A percentile compares a stretch with the other conserved stretches of the same genome.
Evolutionary conservation across 352 stramenopile species (phyloP).

Genomic region (Phytopythium sindhum): DNA sequence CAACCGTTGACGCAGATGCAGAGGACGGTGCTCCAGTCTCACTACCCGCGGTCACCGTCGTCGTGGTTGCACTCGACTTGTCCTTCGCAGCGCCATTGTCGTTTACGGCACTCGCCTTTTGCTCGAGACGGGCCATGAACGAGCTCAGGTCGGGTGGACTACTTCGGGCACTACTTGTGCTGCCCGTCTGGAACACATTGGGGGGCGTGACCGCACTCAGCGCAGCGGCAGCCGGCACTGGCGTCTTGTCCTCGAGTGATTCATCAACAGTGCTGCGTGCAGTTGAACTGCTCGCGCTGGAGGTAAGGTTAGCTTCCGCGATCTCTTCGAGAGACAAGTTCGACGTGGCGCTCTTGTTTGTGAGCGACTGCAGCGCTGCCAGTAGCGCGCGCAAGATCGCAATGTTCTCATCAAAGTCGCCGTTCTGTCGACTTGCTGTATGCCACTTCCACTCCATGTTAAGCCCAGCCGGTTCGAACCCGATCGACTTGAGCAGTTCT

Average conservation of each 20-base stretch:
- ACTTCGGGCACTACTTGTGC: conserved; percentile 1
- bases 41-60: conserved; percentile 1
- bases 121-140: conserved; percentile 54
- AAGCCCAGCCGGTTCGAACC: conserved; percentile 63
- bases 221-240: conserved; percentile 9
- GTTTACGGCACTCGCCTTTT: conserved; percentile 39
- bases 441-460: conserved; percentile 88
- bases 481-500: conserved; percentile 71
- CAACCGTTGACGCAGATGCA: not conserved
- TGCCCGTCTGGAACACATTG: conserved; percentile 15
- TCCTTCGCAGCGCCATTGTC: conserved; percentile 20
- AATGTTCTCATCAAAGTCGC: conserved; percentile 69
- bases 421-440: conserved; percentile 45
- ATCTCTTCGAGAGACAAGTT: conserved; percentile 57
- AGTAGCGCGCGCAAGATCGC: conserved; percentile 56
- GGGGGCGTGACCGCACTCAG: conserved; percentile 7
- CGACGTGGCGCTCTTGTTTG: conserved; percentile 24
- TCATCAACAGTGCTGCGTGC: not conserved
- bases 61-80: not conserved
- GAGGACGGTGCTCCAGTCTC: not conserved
- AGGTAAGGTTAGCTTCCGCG: conserved; percentile 30
- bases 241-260: conserved; percentile 19
- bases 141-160: conserved; percentile 30
- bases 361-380: conserved; percentile 59
- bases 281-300: not conserved